Evolutionary conservation across 805 yeast genomes (phyloP).

Genomic region (Candida anglica): DNA sequence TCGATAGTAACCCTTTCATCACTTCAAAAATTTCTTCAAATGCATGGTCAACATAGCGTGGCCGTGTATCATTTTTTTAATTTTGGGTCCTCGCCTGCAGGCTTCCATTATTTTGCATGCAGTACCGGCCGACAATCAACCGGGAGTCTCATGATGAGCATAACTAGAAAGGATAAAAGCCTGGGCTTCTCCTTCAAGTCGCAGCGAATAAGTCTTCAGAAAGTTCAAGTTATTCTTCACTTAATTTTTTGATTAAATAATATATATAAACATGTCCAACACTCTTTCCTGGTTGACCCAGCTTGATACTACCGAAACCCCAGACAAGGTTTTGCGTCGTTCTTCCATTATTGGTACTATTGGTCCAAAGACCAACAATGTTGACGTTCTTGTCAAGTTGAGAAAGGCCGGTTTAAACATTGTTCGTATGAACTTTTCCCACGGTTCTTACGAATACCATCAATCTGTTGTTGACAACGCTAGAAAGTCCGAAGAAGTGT

Average conservation of each 20-base stretch:
- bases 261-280: slow-evolving; percentile 39
- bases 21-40: too few relatives aligned
- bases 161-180: not conserved
- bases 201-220: not conserved
- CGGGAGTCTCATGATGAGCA: slow-evolving; percentile 5
- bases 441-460: slow-evolving; percentile 97
- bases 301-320: slow-evolving; percentile 69
- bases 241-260: too few relatives aligned
- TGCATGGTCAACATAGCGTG: too few relatives aligned
- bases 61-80: too few relatives aligned
- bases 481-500: slow-evolving; percentile 85
- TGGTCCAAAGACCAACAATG: slow-evolving; percentile 96
- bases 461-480: slow-evolving; percentile 95
- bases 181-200: not conserved
- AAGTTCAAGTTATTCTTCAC: not conserved
- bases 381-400: slow-evolving; percentile 76
- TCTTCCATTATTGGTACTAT: slow-evolving; percentile 97
- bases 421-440: slow-evolving; percentile 98
- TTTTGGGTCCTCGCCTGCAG: too few relatives aligned
- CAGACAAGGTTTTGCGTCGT: slow-evolving; percentile 81
- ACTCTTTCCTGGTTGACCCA: slow-evolving; percentile 77
- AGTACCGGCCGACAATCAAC: slow-evolving; percentile 7
- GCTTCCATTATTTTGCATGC: too few relatives aligned
- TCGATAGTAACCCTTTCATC: too few relatives aligned
- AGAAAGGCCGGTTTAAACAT: slow-evolving; percentile 98